Percentiles rank a stretch among this genome's conserved stretches.
Evolutionary conservation across 495 filamentous ascomycete genomes (phyloP).

Genomic region (Hypoxylon perforatum): DNA sequence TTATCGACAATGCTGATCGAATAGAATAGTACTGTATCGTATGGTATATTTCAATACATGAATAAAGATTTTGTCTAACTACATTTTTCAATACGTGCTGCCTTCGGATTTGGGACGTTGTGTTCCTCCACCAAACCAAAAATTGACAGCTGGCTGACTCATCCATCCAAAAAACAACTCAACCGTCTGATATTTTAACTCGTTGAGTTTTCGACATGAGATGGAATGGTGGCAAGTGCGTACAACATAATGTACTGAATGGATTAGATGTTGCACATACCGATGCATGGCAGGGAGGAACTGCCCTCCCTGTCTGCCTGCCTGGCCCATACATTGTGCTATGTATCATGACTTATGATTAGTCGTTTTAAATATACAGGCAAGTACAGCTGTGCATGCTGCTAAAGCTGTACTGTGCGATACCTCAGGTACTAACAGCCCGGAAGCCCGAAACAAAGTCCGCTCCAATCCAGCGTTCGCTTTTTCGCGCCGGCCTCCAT

Average conservation of each 20-base stretch:
- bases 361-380: constrained; percentile 23
- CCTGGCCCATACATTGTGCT: constrained; percentile 13
- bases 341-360: constrained; percentile 24
- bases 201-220: neutral
- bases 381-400: constrained; percentile 3
- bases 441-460: constrained; percentile 36
- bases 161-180: too few species aligned
- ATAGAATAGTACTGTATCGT: too few species aligned
- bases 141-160: neutral
- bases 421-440: constrained; percentile 3
- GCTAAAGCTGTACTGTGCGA: constrained; percentile 3
- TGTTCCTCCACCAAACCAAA: neutral
- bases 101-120: neutral
- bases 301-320: neutral
- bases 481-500: constrained; percentile 4
- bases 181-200: neutral
- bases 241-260: neutral
- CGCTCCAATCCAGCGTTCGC: constrained; percentile 24
- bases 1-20: constrained; percentile 13
- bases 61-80: too few species aligned
- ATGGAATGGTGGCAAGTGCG: neutral
- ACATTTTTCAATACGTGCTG: too few species aligned
- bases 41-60: neutral
- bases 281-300: constrained; percentile 16
- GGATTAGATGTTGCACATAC: constrained; percentile 4